These are phyloP conservation scores for Amborella trichopoda DNA, from an alignment of 164 flowering plant species.

Conservation along the genomic window DNA sequence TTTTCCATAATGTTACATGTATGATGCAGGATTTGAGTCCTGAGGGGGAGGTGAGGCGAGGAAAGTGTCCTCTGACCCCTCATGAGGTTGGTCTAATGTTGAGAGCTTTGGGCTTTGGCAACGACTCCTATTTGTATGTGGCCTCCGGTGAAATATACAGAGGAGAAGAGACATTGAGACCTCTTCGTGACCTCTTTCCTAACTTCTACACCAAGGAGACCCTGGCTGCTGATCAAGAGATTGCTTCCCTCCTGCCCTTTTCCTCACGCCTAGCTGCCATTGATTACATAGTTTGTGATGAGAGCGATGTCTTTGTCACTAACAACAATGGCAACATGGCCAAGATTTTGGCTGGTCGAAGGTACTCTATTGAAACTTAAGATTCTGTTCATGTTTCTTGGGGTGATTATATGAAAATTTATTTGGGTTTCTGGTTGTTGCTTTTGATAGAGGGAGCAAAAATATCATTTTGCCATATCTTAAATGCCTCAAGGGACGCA, in stretches of 20 bases:
- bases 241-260: slow-evolving; percentile 57
- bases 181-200: slow-evolving; percentile 85
- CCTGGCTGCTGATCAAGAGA: slow-evolving; percentile 49
- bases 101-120: slow-evolving; percentile 78
- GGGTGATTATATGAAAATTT: no score
- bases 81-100: slow-evolving; percentile 93
- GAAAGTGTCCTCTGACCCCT: slow-evolving; percentile 96
- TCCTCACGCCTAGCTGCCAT: slow-evolving; percentile 95
- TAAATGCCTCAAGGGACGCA: no score
- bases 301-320: slow-evolving; percentile 91
- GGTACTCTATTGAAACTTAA: slow-evolving; percentile 29
- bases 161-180: slow-evolving; percentile 76
- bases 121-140: slow-evolving; percentile 74
- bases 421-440: no score
- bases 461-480: no score
- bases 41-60: slow-evolving; percentile 66
- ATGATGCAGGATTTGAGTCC: slow-evolving; percentile 70
- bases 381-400: no score
- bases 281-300: slow-evolving; percentile 88
- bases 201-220: slow-evolving; percentile 86
- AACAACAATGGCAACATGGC: slow-evolving; percentile 99
- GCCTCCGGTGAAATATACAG: slow-evolving; percentile 99
- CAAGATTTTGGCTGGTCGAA: slow-evolving; percentile 89
- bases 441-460: no score
- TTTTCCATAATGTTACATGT: no score